A percentile compares a stretch with the other conserved stretches of the same genome.
Evolutionary conservation across 139 green algal species (phyloP).

Genomic region (Tetraselmis striata): DNA sequence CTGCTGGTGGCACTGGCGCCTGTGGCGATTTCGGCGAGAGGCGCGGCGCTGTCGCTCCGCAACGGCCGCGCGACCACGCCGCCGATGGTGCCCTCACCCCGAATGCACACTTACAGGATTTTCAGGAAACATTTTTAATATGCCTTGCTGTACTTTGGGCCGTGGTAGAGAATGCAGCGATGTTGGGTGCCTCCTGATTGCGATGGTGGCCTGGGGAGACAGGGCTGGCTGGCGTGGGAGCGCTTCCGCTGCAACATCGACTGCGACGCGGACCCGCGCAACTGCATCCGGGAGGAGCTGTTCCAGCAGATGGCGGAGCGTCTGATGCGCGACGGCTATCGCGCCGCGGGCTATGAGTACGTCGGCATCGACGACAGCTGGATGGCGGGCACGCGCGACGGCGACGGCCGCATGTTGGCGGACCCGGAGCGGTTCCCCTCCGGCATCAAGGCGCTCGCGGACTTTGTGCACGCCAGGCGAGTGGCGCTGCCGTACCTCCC

Average conservation of each 20-base stretch:
- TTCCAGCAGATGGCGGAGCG: slow-evolving; percentile 6
- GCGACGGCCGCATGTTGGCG: neutral
- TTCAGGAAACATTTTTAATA: neutral
- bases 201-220: too few species aligned
- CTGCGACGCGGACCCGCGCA: neutral
- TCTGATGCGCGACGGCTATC: neutral
- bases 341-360: neutral
- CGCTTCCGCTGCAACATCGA: neutral
- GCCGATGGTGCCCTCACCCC: neutral
- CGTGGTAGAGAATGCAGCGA: too few species aligned
- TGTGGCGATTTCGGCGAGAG: too few species aligned
- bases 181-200: too few species aligned
- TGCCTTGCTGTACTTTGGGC: too few species aligned
- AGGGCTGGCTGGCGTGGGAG: neutral
- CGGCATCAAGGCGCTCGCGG: slow-evolving; percentile 6
- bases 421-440: slow-evolving; percentile 5
- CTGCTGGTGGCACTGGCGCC: too few species aligned
- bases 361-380: slow-evolving; percentile 15
- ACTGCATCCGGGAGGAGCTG: slow-evolving; percentile 6
- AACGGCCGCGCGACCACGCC: neutral
- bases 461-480: slow-evolving; percentile 4
- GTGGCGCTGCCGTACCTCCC: too few species aligned
- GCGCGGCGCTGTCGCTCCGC: neutral
- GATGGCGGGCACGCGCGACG: neutral
- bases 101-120: neutral